Conservation (phyloP, 208 protist genomes). For the Trichomonas gallinae region DNA sequence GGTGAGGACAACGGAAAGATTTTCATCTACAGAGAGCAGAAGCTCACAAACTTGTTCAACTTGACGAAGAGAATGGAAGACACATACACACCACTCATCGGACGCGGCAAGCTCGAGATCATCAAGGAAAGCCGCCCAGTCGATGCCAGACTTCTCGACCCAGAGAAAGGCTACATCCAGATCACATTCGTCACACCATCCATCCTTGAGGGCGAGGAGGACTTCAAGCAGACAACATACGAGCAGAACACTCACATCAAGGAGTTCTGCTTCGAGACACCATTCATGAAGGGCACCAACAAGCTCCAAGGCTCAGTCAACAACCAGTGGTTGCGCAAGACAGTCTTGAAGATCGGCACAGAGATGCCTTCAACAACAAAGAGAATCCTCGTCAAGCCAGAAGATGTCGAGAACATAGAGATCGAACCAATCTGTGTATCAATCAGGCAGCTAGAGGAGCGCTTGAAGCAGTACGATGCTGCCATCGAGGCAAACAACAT, state of each 20-base stretch:
- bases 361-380: background rate
- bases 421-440: background rate
- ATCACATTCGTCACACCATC: background rate
- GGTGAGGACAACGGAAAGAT: conserved; percentile 4
- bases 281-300: background rate
- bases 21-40: background rate
- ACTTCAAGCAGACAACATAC: background rate
- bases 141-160: background rate
- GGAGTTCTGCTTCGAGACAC: background rate
- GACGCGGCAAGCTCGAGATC: background rate
- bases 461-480: background rate
- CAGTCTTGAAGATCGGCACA: background rate
- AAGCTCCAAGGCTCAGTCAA: background rate
- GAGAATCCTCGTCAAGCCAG: background rate
- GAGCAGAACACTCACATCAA: background rate
- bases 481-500: background rate
- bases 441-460: background rate
- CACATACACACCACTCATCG: background rate
- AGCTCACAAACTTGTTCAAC: background rate
- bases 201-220: background rate
- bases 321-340: background rate
- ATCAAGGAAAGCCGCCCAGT: background rate
- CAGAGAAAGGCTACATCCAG: conserved; percentile 5
- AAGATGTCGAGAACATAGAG: background rate
- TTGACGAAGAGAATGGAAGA: background rate